Evolutionary conservation across 345 rosid species (phyloP).

Genomic region (Heritiera fomes): DNA sequence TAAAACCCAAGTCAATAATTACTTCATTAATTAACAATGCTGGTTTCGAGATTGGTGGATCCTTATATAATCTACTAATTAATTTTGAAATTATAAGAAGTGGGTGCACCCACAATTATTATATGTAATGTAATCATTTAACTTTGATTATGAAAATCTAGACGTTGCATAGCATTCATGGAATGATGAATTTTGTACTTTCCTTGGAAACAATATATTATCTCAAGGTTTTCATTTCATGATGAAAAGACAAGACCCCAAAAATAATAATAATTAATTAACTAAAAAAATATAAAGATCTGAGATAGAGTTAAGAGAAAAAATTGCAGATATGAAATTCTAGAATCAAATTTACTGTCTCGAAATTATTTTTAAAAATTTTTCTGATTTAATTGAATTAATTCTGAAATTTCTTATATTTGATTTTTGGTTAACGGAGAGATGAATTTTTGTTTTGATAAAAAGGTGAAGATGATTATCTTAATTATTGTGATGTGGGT

Average conservation of each 20-base stretch:
- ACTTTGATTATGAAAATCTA: too few relatives aligned
- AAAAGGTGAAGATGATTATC: not conserved
- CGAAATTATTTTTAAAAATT: too few relatives aligned
- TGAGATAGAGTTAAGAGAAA: too few relatives aligned
- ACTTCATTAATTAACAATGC: not conserved
- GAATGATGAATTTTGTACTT: not conserved
- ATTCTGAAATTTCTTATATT: not conserved
- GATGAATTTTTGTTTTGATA: not conserved
- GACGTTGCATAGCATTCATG: not conserved
- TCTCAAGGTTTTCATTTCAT: not conserved
- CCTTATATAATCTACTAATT: not conserved
- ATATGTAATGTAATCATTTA: not conserved
- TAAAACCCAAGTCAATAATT: slow-evolving; percentile 25
- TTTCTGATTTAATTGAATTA: not conserved
- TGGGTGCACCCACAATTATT: not conserved
- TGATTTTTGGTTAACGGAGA: not conserved
- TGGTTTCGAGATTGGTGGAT: not conserved
- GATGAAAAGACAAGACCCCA: not conserved
- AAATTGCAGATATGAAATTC: too few relatives aligned
- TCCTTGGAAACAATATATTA: not conserved
- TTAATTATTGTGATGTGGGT: not conserved
- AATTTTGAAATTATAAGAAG: not conserved
- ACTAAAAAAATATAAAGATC: too few relatives aligned
- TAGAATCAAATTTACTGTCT: too few relatives aligned
- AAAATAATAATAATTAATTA: not conserved